Conservation (phyloP, 805 yeast genomes). For the Barnettozyma sucrosica region DNA sequence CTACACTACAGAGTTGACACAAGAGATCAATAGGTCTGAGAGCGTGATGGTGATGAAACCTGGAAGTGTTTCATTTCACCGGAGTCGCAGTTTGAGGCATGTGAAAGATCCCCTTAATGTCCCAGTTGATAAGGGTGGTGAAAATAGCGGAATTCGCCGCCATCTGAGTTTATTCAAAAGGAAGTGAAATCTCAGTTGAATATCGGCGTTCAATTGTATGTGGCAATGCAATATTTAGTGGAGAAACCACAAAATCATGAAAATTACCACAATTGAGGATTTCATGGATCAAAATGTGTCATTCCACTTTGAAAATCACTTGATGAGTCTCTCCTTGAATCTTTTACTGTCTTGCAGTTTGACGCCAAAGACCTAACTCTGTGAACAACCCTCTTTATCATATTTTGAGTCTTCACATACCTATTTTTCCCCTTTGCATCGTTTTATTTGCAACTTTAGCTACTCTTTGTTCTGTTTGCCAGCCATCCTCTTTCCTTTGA, state of each 20-base stretch:
- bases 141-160: neutral
- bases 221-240: neutral
- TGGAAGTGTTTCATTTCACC: neutral
- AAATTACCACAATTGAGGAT: neutral
- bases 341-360: neutral
- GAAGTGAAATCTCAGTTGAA: neutral
- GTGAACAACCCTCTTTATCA: neutral
- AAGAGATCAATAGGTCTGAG: neutral
- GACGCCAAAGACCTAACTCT: neutral
- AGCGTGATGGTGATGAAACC: neutral
- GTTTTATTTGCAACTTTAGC: neutral
- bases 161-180: slow-evolving; percentile 1
- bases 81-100: neutral
- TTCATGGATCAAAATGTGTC: neutral
- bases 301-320: neutral
- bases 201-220: no score
- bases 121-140: neutral
- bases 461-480: neutral
- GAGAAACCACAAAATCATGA: neutral
- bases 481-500: neutral
- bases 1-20: neutral
- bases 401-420: neutral
- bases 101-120: neutral
- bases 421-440: neutral
- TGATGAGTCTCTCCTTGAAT: neutral